Percentiles rank a stretch among this genome's conserved stretches.
phyloP scores from a whole-genome alignment of 139 green algal species.

The Chlorella sp. region DNA sequence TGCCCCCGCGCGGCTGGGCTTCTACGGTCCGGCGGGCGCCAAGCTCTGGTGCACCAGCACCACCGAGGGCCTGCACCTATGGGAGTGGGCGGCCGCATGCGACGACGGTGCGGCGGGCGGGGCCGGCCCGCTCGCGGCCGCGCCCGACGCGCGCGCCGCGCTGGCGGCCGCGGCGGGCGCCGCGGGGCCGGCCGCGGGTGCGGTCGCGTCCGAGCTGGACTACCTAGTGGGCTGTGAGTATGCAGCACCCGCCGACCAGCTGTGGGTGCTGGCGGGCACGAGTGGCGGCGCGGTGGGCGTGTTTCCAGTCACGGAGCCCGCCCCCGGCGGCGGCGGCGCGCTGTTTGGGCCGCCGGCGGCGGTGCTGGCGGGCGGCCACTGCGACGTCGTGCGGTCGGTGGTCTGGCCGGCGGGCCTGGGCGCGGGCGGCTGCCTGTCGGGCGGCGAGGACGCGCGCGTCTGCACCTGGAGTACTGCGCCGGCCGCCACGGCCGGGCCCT shows the following conservation, averaged over 20 bases:
- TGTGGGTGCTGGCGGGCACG: slow-evolving; percentile 60
- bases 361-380: slow-evolving; percentile 55
- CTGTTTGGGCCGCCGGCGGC: slow-evolving; percentile 45
- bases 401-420: slow-evolving; percentile 43
- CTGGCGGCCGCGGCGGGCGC: slow-evolving; percentile 13
- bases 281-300: slow-evolving; percentile 55
- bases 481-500: not conserved
- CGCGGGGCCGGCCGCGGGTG: not conserved
- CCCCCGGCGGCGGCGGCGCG: slow-evolving; percentile 1
- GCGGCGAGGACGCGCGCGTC: slow-evolving; percentile 66
- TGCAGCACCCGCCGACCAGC: slow-evolving; percentile 41
- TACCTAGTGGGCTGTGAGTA: slow-evolving; percentile 74
- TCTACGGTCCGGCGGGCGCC: slow-evolving; percentile 56
- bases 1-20: slow-evolving; percentile 66
- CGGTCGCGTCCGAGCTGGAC: slow-evolving; percentile 38
- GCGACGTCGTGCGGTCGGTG: slow-evolving; percentile 61
- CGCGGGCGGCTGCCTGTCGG: slow-evolving; percentile 47
- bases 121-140: slow-evolving; percentile 53
- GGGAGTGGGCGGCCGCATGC: slow-evolving; percentile 75
- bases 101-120: slow-evolving; percentile 45
- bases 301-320: slow-evolving; percentile 58
- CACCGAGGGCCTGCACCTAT: slow-evolving; percentile 78
- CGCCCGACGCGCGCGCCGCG: slow-evolving; percentile 44
- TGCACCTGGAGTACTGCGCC: slow-evolving; percentile 23
- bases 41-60: slow-evolving; percentile 66